Evolutionary conservation across 2,329 filamentous ascomycete genomes (phyloP).

Genomic region (Dactylonectria estremocensis): DNA sequence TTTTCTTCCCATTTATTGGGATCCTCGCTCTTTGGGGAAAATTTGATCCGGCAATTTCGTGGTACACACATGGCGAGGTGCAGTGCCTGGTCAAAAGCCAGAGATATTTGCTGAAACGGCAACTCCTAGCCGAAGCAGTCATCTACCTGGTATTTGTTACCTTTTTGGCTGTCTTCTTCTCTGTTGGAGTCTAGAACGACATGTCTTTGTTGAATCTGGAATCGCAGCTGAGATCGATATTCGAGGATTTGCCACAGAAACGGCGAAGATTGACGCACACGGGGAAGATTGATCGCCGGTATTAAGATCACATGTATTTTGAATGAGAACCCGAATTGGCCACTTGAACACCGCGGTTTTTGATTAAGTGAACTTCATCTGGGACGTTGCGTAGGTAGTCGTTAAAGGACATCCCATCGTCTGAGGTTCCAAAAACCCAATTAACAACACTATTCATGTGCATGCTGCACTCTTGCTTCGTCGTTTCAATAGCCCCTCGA

Average conservation of each 20-base stretch:
- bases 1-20: slow-evolving; percentile 64
- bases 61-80: slow-evolving; percentile 65
- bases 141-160: slow-evolving; percentile 53
- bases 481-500: not conserved
- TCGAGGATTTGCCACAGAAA: slow-evolving; percentile 2
- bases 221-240: slow-evolving; percentile 4
- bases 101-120: slow-evolving; percentile 50
- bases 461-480: no score
- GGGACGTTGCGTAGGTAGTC: not conserved
- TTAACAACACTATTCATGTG: no score
- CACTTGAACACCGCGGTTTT: not conserved
- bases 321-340: slow-evolving; percentile 4
- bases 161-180: slow-evolving; percentile 52
- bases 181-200: slow-evolving; percentile 35
- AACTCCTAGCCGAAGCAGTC: slow-evolving; percentile 56
- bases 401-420: no score
- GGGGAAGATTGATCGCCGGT: slow-evolving; percentile 4
- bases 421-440: no score
- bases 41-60: slow-evolving; percentile 63
- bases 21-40: slow-evolving; percentile 61
- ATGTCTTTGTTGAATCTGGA: not conserved
- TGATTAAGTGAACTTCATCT: not conserved
- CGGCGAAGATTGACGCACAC: not conserved
- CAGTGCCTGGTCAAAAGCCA: slow-evolving; percentile 54
- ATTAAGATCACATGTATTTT: not conserved